These are phyloP conservation scores for Myxozyma monticola DNA, from an alignment of 805 yeast species.

Conservation along the genomic window DNA sequence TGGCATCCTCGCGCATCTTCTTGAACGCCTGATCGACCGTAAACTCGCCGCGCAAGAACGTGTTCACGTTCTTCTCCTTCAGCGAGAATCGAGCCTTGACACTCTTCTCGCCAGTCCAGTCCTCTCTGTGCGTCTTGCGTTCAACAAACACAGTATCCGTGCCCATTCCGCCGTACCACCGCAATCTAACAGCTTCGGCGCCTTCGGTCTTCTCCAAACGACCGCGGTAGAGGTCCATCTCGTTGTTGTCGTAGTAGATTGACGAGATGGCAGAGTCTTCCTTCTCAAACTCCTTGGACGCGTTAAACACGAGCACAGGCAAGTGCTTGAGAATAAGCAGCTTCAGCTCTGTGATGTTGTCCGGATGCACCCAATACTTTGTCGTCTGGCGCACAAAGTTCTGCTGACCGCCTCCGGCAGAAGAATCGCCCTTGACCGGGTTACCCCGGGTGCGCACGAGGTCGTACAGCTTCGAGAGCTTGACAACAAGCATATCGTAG, in stretches of 20 bases:
- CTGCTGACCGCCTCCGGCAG: conserved; percentile 98
- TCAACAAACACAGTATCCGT: conserved; percentile 92
- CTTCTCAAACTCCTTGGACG: conserved; percentile 90
- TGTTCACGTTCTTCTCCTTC: conserved; percentile 87
- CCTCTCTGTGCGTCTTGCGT: conserved; percentile 97
- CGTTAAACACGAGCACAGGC: conserved; percentile 94
- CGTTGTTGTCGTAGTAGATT: conserved; percentile 87
- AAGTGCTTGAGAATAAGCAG: conserved; percentile 88
- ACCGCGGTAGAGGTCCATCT: conserved; percentile 89
- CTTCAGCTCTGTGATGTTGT: conserved; percentile 94
- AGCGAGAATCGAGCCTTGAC: conserved; percentile 94
- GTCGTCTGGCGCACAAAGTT: conserved; percentile 98
- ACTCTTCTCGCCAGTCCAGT: conserved; percentile 99
- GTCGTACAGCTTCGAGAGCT: conserved; percentile 84
- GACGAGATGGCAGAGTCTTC: conserved; percentile 98
- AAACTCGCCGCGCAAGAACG: conserved; percentile 76
- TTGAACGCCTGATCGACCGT: conserved; percentile 89
- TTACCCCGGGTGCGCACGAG: conserved; percentile 93
- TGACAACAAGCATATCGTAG: conserved; percentile 84
- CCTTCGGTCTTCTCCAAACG: conserved; percentile 96
- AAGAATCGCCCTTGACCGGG: conserved; percentile 89
- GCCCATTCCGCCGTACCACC: conserved; percentile 99
- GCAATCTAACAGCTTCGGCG: conserved; percentile 95
- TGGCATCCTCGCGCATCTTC: conserved; percentile 89
- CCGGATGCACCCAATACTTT: conserved; percentile 99